Evolutionary conservation across 257 asterid species (phyloP), one percentile per base, ranked within the genome.

Genomic region (Orobanche coerulescens): DNA sequence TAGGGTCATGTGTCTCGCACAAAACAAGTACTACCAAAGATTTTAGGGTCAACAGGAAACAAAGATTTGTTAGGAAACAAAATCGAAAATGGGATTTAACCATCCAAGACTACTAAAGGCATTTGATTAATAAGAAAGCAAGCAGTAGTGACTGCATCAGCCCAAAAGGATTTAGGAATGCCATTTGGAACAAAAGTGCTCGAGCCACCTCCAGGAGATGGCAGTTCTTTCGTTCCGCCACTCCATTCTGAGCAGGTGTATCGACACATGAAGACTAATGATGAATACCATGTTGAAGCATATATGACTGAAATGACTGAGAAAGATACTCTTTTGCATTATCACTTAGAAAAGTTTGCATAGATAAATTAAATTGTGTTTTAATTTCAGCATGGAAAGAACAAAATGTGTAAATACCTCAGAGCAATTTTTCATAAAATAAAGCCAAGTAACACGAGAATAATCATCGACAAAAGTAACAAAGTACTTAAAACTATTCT

Each of bases 11-110:
- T 39, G 6, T 61, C 55, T 4, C 20, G 0, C 23, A 61, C 54
- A 61, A 61, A 61, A 44, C 56, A 61, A 23, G 39, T n/a, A 4
- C 23, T 42, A 1, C 54, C 66, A 61, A 61, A 61, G 25, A 61
- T 61, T 4, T 15, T 40, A 4, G 40, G 56, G 5, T 12, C 14
- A 12, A 61, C 4, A 26, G 58, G 43, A 62, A 65, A 51, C 24
- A 49, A n/a, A 0, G 42, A 2, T 8, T 51, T 34, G 9, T 14
- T 13, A 19, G 62, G 62, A 40, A 65, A 52, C 1, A 37, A 12
- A 10, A 13, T 33, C 1, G 1, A 0, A 15, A 0, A 51, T 7
- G 69, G 69, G 6, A 26, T n/a, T 14, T 51, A 9, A 25, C 52
- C 54, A 23, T 2, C 0, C 1, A 65, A 20, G 5, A 53, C 42